These are phyloP conservation scores for Trichoderma breve DNA, from an alignment of 2,329 filamentous ascomycete genomes.

Conservation along the genomic window DNA sequence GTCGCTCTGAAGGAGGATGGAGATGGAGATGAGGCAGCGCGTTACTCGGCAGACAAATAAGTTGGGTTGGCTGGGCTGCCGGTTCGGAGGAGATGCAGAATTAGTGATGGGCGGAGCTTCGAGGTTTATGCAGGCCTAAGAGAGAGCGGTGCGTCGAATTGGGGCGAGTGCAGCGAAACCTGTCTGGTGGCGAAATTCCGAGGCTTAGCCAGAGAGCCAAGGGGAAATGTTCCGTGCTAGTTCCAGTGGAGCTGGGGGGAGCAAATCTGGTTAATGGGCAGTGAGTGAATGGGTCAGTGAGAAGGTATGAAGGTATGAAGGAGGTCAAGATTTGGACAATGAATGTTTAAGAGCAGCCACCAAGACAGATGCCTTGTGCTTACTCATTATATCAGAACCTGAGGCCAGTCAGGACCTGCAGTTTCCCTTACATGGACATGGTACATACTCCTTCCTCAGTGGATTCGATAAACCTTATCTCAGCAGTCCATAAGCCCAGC, in stretches of 20 bases:
- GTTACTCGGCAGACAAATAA: neutral
- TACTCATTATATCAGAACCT: neutral
- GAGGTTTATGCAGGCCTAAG: conserved; percentile 15
- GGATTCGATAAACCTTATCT: neutral
- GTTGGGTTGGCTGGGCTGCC: conserved; percentile 7
- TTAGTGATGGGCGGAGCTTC: conserved; percentile 5
- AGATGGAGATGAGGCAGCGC: neutral
- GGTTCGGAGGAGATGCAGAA: conserved; percentile 15
- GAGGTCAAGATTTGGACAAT: too few relatives aligned
- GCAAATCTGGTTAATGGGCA: neutral
- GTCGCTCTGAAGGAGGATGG: neutral
- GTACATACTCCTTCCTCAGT: neutral
- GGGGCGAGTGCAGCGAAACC: neutral
- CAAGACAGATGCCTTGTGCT: neutral
- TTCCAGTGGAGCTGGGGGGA: neutral
- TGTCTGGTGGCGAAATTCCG: neutral
- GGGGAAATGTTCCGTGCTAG: neutral
- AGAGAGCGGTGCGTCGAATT: neutral
- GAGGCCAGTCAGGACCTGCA: neutral
- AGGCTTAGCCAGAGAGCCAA: conserved; percentile 10
- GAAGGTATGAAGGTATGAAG: too few relatives aligned
- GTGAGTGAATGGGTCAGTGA: too few relatives aligned
- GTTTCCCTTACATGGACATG: neutral
- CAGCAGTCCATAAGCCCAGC: neutral
- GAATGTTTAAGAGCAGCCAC: neutral